These are phyloP conservation scores for Solioccasus polychromus DNA, from an alignment of 768 basidiomycete species.

Conservation along the genomic window DNA sequence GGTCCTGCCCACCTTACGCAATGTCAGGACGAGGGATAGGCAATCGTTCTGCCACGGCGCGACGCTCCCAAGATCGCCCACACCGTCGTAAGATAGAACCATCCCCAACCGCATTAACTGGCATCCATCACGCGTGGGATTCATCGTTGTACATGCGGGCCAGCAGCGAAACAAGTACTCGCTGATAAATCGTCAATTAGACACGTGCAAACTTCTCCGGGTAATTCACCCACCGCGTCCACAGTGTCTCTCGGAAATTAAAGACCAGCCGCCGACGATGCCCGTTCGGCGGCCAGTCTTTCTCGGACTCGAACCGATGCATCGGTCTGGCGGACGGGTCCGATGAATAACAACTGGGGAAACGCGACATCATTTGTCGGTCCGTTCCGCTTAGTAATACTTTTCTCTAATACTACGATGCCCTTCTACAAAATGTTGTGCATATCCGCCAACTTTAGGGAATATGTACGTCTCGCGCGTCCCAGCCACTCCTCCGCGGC, in stretches of 20 bases:
- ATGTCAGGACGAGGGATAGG: conserved; percentile 6
- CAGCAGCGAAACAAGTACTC: not conserved
- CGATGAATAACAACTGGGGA: not conserved
- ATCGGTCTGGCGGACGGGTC: not conserved
- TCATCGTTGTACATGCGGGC: too few relatives aligned
- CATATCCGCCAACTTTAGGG: conserved; percentile 69
- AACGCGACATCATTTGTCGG: too few relatives aligned
- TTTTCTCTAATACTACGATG: conserved; percentile 42
- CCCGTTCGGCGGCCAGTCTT: not conserved
- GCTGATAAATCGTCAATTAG: not conserved
- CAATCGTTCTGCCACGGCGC: too few relatives aligned
- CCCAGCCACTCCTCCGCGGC: not conserved
- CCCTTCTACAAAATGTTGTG: conserved; percentile 88
- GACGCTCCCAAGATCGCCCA: too few relatives aligned
- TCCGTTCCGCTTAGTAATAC: conserved; percentile 18
- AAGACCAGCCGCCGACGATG: conserved; percentile 14
- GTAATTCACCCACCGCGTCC: conserved; percentile 8
- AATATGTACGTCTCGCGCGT: conserved; percentile 55
- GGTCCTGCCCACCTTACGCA: conserved; percentile 20
- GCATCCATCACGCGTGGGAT: too few relatives aligned
- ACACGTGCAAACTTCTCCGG: conserved; percentile 6
- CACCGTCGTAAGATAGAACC: too few relatives aligned
- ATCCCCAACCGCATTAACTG: too few relatives aligned
- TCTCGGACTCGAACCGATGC: not conserved
- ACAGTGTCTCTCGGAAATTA: conserved; percentile 24